A percentile compares a stretch with the other conserved stretches of the same genome.
Evolutionary conservation across 345 rosid genomes (phyloP).

Genomic region (Syzygium grande): DNA sequence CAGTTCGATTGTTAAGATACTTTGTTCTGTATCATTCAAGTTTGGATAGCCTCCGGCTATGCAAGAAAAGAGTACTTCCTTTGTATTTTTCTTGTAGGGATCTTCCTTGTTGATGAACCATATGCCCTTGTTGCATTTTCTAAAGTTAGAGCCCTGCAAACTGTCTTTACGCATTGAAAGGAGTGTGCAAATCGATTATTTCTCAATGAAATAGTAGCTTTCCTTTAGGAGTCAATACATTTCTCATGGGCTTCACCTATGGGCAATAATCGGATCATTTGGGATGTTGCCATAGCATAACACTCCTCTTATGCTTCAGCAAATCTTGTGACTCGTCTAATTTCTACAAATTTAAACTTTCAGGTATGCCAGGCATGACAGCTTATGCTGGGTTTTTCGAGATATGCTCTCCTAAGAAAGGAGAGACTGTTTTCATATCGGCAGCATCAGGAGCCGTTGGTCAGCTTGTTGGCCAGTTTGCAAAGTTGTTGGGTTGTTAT

Average conservation of each 20-base stretch:
- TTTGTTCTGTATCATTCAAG: background rate
- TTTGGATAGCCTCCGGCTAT: background rate
- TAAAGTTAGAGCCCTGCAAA: background rate
- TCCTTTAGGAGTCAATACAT: background rate
- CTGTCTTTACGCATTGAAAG: background rate
- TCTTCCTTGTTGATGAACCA: background rate
- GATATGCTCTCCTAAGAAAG: conserved; percentile 4
- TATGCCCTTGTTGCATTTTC: background rate
- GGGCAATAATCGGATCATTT: background rate
- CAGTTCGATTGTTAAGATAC: background rate
- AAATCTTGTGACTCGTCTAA: background rate
- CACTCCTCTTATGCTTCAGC: background rate
- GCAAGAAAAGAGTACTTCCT: background rate
- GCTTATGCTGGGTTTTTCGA: conserved; percentile 1
- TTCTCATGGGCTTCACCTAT: background rate
- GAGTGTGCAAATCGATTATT: background rate
- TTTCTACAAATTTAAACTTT: background rate
- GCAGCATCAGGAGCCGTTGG: background rate
- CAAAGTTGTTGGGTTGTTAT: conserved; percentile 1
- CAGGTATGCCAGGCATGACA: conserved; percentile 2
- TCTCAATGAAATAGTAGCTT: background rate
- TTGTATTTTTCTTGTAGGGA: background rate
- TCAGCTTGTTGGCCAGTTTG: conserved; percentile 6
- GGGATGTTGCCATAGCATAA: background rate
- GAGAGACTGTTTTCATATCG: background rate